Base-by-base conservation (phyloP, 352 stramenopile genomes). In the Globisporangium parvum region DNA sequence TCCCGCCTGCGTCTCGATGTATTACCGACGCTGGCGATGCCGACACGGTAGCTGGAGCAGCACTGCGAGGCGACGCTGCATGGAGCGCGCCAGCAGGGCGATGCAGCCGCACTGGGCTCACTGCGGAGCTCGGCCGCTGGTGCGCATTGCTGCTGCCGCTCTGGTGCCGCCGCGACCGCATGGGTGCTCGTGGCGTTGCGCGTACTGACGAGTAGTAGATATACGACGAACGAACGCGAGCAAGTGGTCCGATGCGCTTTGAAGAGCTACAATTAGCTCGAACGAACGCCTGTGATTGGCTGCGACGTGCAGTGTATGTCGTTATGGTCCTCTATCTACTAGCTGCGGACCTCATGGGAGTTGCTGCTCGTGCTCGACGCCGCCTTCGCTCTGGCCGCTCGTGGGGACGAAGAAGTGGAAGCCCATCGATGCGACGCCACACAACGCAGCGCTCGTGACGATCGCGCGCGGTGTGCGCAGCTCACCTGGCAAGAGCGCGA, bases 371-470 rank as follows among this genome's bases (percentile, higher is more conserved):
- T 39, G 4, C 48, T n/a, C 24, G 3, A 40, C 17, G 24, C 50
- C 17, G 24, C 50, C 55, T 45, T 68, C 60, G 51, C 63, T 73
- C 20, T 66, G 50, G 37, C 65, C 67, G 10, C 66, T 75, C 3
- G 57, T 64, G 1, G 78, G 75, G 9, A 86, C 61, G 46, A 86
- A 75, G 51, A 75, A 71, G 63, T 87, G 77, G 53, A 91, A 60
- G 8, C 60, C 67, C 77, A 88, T 84, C 26, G 74, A 80, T 17
- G 66, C 66, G 10, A 67, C 57, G 55, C 78, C 80, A 47, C 74
- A 91, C 35, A 85, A 41, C 41, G 73, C 50, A 9, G 80, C 73
- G 45, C 66, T 66, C n/a, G 61, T 67, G 10, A 81, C 18, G 1
- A 87, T 59, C 20, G 63, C 33, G n/a, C 65, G 67, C 14, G 74